Evolutionary conservation across 345 rosid species (phyloP).

Genomic region (Isatis tinctoria): DNA sequence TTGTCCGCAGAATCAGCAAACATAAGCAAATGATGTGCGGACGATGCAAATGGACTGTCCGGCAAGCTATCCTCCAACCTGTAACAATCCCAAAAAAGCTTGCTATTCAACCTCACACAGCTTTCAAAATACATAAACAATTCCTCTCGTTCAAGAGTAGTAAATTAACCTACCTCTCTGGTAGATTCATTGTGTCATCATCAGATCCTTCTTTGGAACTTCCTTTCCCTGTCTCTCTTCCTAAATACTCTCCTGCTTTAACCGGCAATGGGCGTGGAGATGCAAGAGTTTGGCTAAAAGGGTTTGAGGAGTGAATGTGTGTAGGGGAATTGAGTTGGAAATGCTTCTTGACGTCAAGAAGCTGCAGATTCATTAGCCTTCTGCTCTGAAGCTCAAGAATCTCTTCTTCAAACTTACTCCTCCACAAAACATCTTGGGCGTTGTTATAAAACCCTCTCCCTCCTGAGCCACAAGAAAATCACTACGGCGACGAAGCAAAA

Average conservation of each 20-base stretch:
- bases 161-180: conserved; percentile 33
- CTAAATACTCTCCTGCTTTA: conserved; percentile 5
- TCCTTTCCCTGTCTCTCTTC: conserved; percentile 28
- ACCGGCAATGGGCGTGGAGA: conserved; percentile 43
- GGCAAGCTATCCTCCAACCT: conserved; percentile 40
- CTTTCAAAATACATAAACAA: neutral
- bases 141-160: neutral
- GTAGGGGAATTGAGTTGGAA: conserved; percentile 59
- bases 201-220: conserved; percentile 37
- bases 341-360: conserved; percentile 75
- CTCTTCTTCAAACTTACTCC: conserved; percentile 51
- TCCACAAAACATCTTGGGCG: conserved; percentile 58
- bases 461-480: conserved; percentile 37
- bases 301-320: conserved; percentile 32
- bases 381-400: conserved; percentile 76
- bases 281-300: conserved; percentile 50
- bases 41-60: conserved; percentile 33
- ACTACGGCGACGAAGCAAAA: neutral
- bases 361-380: conserved; percentile 74
- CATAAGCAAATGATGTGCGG: conserved; percentile 31
- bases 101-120: neutral
- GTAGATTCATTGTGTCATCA: conserved; percentile 30
- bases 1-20: conserved; percentile 30
- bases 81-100: neutral
- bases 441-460: conserved; percentile 54